A percentile compares a stretch with the other conserved stretches of the same genome.
Conservation (phyloP, 306 rosid genomes). For the Fagus crenata region DNA sequence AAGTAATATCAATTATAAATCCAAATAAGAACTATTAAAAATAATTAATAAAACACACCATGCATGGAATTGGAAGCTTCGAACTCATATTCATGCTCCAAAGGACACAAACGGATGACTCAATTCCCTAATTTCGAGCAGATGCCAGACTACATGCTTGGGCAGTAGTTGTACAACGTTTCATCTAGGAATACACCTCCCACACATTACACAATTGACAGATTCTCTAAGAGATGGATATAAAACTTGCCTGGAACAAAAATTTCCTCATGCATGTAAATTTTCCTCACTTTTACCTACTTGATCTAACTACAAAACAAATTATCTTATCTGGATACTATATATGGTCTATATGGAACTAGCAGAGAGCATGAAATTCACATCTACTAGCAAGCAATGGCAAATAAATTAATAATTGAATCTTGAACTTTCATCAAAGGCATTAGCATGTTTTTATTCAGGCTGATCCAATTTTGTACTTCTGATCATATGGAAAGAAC, state of each 20-base stretch:
- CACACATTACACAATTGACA: background rate
- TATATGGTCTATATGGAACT: background rate
- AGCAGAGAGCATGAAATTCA: background rate
- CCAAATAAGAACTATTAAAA: no score
- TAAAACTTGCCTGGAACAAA: background rate
- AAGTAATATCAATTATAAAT: no score
- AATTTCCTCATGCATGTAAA: background rate
- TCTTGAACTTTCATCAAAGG: slow-evolving; percentile 1
- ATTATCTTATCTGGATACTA: background rate
- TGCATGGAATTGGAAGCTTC: background rate
- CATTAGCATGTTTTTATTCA: slow-evolving; percentile 18
- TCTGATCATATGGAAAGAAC: background rate
- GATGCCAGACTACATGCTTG: background rate
- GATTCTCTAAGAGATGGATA: background rate
- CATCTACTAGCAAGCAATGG: background rate
- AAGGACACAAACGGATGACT: background rate
- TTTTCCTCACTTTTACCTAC: background rate
- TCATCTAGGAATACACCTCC: background rate
- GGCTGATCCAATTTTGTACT: slow-evolving; percentile 1
- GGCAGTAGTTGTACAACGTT: background rate
- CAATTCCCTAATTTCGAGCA: background rate
- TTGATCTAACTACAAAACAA: background rate
- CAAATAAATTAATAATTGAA: background rate
- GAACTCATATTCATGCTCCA: background rate
- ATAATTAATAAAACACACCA: background rate